Evolutionary conservation across 2,329 filamentous ascomycete species (phyloP).

Genomic region (Colletotrichum godetiae): DNA sequence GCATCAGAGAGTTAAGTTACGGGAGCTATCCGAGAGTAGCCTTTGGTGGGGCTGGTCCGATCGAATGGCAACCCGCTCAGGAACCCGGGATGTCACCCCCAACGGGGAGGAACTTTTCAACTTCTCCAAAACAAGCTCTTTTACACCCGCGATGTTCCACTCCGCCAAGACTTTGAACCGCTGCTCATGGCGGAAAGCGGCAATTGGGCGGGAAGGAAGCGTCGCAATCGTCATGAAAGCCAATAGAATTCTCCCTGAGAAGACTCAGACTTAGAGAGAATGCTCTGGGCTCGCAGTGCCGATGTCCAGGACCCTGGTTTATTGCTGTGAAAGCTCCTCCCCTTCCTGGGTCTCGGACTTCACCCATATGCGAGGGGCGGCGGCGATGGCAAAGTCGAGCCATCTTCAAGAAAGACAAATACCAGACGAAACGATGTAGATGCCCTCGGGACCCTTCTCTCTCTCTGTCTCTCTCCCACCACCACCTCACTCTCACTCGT

Average conservation of each 20-base stretch:
- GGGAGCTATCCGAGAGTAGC: slow-evolving; percentile 6
- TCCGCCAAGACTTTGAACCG: slow-evolving; percentile 12
- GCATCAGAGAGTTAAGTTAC: neutral
- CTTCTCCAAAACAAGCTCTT: slow-evolving; percentile 13
- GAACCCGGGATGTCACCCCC: neutral
- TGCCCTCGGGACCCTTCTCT: neutral
- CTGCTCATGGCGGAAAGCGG: slow-evolving; percentile 15
- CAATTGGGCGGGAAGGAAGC: slow-evolving; percentile 13
- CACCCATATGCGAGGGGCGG: neutral
- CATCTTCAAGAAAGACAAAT: neutral
- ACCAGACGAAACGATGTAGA: neutral
- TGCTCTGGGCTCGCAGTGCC: neutral
- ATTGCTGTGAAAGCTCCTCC: neutral
- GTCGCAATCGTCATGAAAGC: neutral
- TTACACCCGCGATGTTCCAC: neutral
- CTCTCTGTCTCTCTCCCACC: neutral
- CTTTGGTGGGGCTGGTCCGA: slow-evolving; percentile 28
- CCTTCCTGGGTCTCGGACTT: neutral
- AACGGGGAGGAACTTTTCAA: neutral
- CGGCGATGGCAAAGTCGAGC: neutral
- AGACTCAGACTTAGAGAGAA: neutral
- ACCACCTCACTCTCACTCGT: neutral
- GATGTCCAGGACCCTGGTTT: neutral
- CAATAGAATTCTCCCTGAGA: neutral
- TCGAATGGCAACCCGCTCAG: slow-evolving; percentile 12